Percentiles rank a stretch among this genome's conserved stretches.
Evolutionary conservation across 169 alveolate species (phyloP).

Genomic region (Cryptosporidium parvum): DNA sequence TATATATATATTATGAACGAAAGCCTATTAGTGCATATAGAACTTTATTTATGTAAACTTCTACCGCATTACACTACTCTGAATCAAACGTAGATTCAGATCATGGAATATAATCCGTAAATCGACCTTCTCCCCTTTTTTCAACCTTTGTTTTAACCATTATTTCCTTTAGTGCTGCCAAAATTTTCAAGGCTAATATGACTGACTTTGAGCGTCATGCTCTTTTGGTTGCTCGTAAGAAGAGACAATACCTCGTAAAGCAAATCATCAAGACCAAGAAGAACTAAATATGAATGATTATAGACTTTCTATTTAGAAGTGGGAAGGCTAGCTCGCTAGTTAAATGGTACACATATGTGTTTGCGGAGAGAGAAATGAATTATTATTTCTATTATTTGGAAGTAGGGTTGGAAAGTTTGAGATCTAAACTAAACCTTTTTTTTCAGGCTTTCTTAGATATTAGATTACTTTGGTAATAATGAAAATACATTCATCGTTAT

Average conservation of each 20-base stretch:
- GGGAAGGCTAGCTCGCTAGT: background rate
- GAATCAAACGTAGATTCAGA: background rate
- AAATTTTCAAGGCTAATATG: slow-evolving; percentile 79
- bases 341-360: background rate
- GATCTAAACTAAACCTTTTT: background rate
- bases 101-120: background rate
- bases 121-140: background rate
- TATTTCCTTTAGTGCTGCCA: slow-evolving; percentile 53
- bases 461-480: background rate
- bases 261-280: slow-evolving; percentile 34
- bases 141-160: background rate
- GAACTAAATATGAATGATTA: slow-evolving; percentile 13
- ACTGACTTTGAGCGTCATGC: slow-evolving; percentile 91
- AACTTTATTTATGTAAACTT: background rate
- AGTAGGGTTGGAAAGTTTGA: background rate
- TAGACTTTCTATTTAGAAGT: background rate
- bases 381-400: slow-evolving; percentile 20
- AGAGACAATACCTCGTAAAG: slow-evolving; percentile 66
- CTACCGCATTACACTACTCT: background rate
- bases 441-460: background rate
- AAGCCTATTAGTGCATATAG: background rate
- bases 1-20: background rate
- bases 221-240: slow-evolving; percentile 82
- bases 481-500: background rate
- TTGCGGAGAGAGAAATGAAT: background rate